These are phyloP conservation scores for Xylaria palmicola DNA, from an alignment of 495 filamentous ascomycete species.

Conservation along the genomic window DNA sequence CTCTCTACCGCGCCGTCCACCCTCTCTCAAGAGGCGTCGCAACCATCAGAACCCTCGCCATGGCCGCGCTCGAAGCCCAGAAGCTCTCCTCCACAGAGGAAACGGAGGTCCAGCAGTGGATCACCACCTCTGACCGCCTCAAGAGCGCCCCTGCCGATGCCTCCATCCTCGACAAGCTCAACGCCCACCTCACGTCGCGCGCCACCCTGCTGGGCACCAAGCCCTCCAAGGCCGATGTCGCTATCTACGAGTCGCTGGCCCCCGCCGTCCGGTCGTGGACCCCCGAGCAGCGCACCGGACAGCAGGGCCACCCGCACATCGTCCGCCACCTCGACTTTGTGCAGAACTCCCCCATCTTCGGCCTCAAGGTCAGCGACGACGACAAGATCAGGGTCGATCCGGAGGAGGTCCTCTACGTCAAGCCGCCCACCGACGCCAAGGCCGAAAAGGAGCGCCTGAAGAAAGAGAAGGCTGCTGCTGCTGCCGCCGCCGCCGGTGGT, in stretches of 20 bases:
- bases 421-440: conserved; percentile 77
- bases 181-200: conserved; percentile 81
- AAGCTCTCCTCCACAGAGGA: conserved; percentile 75
- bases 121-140: conserved; percentile 69
- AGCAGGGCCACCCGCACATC: conserved; percentile 86
- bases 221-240: conserved; percentile 85
- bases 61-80: conserved; percentile 64
- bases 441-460: conserved; percentile 87
- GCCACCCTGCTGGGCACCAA: conserved; percentile 89
- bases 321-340: conserved; percentile 93
- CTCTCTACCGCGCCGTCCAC: conserved; percentile 39
- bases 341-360: conserved; percentile 81
- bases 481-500: conserved; percentile 43
- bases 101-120: conserved; percentile 84
- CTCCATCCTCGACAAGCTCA: conserved; percentile 71
- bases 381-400: conserved; percentile 81
- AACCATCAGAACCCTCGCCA: conserved; percentile 35
- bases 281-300: conserved; percentile 83
- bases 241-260: conserved; percentile 77
- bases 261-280: conserved; percentile 78
- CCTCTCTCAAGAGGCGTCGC: conserved; percentile 46
- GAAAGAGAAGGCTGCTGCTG: conserved; percentile 76
- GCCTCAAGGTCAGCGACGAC: conserved; percentile 63
- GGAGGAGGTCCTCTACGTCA: conserved; percentile 77
- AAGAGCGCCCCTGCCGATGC: conserved; percentile 53